Conservation (phyloP, 345 rosid genomes). For the Durio zibethinus region DNA sequence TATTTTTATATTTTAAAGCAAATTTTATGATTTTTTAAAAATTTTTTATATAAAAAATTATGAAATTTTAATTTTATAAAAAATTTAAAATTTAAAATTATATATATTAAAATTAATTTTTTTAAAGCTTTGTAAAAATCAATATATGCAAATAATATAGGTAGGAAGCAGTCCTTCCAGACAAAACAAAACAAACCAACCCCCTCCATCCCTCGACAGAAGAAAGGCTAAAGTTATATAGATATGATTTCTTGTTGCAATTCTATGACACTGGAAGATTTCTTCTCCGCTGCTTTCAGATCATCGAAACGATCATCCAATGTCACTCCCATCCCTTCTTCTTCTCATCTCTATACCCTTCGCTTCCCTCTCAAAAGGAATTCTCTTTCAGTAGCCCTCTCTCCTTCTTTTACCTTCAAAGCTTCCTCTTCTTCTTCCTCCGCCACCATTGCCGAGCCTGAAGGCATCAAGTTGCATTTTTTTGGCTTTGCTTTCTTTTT, state of each 20-base stretch:
- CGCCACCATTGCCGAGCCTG: constrained; percentile 57
- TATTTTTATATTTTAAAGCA: too few relatives aligned
- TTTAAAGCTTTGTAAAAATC: too few relatives aligned
- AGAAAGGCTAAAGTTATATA: neutral
- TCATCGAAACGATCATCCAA: constrained; percentile 11
- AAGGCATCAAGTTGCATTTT: constrained; percentile 54
- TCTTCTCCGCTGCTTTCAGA: constrained; percentile 24
- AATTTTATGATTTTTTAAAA: too few relatives aligned
- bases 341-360: constrained; percentile 20
- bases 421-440: constrained; percentile 58
- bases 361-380: constrained; percentile 26
- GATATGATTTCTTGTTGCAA: constrained; percentile 34
- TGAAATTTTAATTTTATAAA: too few relatives aligned
- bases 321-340: constrained; percentile 12
- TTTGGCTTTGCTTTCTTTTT: neutral
- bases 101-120: too few relatives aligned
- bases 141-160: too few relatives aligned
- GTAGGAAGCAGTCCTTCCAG: too few relatives aligned
- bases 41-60: too few relatives aligned
- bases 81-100: too few relatives aligned
- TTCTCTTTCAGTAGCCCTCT: constrained; percentile 13
- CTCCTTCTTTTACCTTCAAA: constrained; percentile 24
- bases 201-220: neutral
- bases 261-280: constrained; percentile 36
- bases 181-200: too few relatives aligned